Evolutionary conservation across 2,329 filamentous ascomycete genomes (phyloP).

Genomic region (Paecilomyces formosus): DNA sequence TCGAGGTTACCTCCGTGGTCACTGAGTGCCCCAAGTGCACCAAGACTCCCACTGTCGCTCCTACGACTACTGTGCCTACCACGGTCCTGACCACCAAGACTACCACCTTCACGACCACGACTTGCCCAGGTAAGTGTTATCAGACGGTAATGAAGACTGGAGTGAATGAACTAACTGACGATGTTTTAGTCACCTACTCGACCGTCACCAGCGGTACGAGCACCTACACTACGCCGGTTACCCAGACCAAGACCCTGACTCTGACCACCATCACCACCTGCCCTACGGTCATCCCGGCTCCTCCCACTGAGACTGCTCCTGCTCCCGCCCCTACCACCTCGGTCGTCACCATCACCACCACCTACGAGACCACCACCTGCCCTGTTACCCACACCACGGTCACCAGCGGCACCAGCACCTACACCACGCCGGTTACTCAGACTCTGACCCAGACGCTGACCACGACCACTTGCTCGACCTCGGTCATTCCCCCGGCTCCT

Average conservation of each 20-base stretch:
- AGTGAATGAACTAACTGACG: neutral
- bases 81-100: neutral
- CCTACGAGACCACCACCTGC: neutral
- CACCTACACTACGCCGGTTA: neutral
- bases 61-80: neutral
- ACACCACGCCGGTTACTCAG: neutral
- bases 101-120: neutral
- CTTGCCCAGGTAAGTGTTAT: neutral
- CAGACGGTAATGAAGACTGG: neutral
- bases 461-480: neutral
- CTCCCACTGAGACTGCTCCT: constrained; percentile 39
- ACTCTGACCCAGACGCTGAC: neutral
- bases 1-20: constrained; percentile 4
- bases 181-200: neutral
- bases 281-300: neutral
- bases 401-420: neutral
- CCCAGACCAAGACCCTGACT: neutral
- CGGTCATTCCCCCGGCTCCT: neutral
- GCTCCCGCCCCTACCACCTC: constrained; percentile 16
- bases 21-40: neutral
- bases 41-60: constrained; percentile 1
- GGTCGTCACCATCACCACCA: neutral
- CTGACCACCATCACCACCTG: neutral
- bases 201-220: neutral
- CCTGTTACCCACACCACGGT: neutral